phyloP scores from a whole-genome alignment of 208 protist genomes.

The Acanthamoeba castellanii region DNA sequence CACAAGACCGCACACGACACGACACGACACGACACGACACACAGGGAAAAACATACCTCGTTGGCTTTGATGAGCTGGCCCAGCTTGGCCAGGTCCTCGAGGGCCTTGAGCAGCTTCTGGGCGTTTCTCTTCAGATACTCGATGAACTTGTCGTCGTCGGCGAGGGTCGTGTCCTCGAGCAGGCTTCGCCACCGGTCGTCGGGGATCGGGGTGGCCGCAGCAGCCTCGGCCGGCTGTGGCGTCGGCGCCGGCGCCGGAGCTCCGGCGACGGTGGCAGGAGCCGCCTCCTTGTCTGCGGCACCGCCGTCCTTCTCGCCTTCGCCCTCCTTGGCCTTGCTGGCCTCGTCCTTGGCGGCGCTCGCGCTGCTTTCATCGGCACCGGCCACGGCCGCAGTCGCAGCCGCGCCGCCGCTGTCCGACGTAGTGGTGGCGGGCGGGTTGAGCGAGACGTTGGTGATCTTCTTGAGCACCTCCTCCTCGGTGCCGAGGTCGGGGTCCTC shows the following conservation, averaged over 20 bases:
- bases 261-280: not conserved
- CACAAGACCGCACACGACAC: no score
- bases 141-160: conserved; percentile 70
- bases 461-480: conserved; percentile 40
- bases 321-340: not conserved
- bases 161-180: conserved; percentile 38
- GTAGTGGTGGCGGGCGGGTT: not conserved
- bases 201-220: not conserved
- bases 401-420: not conserved
- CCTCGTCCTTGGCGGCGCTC: not conserved
- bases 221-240: not conserved
- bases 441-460: conserved; percentile 1
- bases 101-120: conserved; percentile 46
- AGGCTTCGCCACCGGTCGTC: conserved; percentile 23
- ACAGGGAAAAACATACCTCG: not conserved
- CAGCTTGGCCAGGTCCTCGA: conserved; percentile 58
- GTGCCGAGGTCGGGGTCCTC: conserved; percentile 49
- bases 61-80: conserved; percentile 46
- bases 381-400: not conserved
- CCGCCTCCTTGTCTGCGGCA: not conserved
- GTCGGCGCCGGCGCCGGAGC: not conserved
- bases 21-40: no score
- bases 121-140: conserved; percentile 65
- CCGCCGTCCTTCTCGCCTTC: not conserved
- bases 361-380: not conserved